These are phyloP conservation scores for Blastocrithidia nonstop DNA, from an alignment of 208 protist species.

Conservation along the genomic window DNA sequence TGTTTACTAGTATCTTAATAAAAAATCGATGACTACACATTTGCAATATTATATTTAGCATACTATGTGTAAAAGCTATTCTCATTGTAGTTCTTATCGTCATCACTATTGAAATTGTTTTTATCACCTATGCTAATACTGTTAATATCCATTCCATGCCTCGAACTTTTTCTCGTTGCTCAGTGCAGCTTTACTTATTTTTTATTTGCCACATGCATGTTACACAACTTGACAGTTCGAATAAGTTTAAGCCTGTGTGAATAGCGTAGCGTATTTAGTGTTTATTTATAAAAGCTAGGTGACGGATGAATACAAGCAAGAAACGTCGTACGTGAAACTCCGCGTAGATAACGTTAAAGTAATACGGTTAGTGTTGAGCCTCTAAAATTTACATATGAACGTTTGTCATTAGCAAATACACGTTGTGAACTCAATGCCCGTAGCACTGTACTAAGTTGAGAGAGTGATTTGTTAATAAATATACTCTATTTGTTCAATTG, in stretches of 20 bases:
- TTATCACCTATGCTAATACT: not conserved
- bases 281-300: conserved; percentile 38
- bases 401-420: conserved; percentile 15
- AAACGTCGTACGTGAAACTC: conserved; percentile 70
- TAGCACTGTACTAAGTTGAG: conserved; percentile 75
- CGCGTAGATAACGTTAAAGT: conserved; percentile 74
- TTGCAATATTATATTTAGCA: too few species aligned
- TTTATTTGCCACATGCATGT: too few species aligned
- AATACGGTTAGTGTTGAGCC: conserved; percentile 78
- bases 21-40: too few species aligned
- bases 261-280: conserved; percentile 78
- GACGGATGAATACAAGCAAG: conserved; percentile 77
- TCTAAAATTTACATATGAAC: conserved; percentile 71
- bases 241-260: conserved; percentile 71
- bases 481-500: conserved; percentile 82
- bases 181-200: too few species aligned
- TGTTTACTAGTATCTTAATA: too few species aligned
- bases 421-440: conserved; percentile 56
- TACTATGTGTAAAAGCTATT: too few species aligned
- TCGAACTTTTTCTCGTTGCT: too few species aligned
- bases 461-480: conserved; percentile 82
- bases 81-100: too few species aligned
- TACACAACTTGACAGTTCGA: conserved; percentile 12
- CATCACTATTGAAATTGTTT: not conserved
- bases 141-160: too few species aligned